Evolutionary conservation across 2,329 filamentous ascomycete genomes (phyloP).

Genomic region (Thielaviopsis euricoi): DNA sequence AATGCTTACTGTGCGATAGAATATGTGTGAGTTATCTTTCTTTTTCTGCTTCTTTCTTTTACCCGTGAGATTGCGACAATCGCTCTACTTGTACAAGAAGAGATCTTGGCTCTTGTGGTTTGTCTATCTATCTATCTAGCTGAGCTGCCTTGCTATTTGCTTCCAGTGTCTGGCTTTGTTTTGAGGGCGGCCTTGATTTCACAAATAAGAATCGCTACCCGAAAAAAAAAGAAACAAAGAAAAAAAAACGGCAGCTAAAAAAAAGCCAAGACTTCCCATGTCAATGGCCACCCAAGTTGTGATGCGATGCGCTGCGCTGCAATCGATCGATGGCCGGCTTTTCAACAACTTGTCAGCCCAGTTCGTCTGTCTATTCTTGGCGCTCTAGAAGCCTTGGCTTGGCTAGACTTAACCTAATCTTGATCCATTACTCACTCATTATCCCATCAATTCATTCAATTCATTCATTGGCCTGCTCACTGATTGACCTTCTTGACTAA

Average conservation of each 20-base stretch:
- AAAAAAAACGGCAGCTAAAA: background rate
- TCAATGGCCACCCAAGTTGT: background rate
- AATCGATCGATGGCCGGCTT: too few relatives aligned
- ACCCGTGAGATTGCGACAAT: background rate
- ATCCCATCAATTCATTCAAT: background rate
- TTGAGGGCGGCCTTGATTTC: too few relatives aligned
- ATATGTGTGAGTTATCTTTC: constrained; percentile 7
- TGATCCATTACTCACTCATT: background rate
- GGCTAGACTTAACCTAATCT: too few relatives aligned
- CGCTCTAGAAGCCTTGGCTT: too few relatives aligned
- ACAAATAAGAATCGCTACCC: too few relatives aligned
- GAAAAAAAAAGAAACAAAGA: too few relatives aligned
- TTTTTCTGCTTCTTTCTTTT: background rate
- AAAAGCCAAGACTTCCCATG: background rate
- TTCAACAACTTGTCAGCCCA: too few relatives aligned
- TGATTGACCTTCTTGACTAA: constrained; percentile 11
- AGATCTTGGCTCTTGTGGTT: background rate
- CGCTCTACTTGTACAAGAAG: background rate
- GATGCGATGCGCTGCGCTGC: too few relatives aligned
- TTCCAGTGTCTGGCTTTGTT: too few relatives aligned
- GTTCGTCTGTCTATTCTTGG: too few relatives aligned
- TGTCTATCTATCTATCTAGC: background rate
- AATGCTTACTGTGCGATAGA: constrained; percentile 5
- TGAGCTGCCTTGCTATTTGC: background rate
- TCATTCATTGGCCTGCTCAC: background rate